phyloP scores from a whole-genome alignment of 2,329 filamentous ascomycete genomes.

The Venturia asperata region DNA sequence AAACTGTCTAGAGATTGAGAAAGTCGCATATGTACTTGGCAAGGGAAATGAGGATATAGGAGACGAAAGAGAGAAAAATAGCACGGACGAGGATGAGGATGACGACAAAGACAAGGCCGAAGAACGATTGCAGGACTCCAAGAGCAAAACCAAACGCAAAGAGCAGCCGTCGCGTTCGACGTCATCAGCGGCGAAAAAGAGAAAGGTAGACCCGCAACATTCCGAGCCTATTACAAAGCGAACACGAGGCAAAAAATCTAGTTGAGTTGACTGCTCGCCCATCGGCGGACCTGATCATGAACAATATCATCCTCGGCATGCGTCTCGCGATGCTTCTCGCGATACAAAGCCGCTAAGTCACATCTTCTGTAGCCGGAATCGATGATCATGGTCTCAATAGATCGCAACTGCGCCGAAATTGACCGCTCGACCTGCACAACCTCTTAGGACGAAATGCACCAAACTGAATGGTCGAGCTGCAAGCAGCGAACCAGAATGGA shows the following conservation, averaged over 20 bases:
- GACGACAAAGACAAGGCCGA: not conserved
- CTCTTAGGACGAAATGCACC: too few relatives aligned
- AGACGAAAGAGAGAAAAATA: not conserved
- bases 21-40: constrained; percentile 20
- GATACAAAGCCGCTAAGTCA: not conserved
- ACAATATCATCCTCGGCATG: not conserved
- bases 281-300: not conserved
- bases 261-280: not conserved
- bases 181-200: not conserved
- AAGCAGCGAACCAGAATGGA: too few relatives aligned
- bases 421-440: too few relatives aligned
- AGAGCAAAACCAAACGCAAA: not conserved
- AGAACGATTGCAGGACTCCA: not conserved
- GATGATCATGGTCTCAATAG: not conserved
- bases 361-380: not conserved
- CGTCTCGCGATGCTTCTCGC: not conserved
- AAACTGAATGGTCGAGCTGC: too few relatives aligned
- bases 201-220: not conserved
- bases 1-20: constrained; percentile 18
- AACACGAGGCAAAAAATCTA: not conserved
- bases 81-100: not conserved
- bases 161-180: not conserved
- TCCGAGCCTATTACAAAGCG: not conserved
- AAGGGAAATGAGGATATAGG: constrained; percentile 16
- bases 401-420: not conserved